These are phyloP conservation scores for Pythium plurisporium DNA, from an alignment of 352 stramenopile genomes.

Conservation along the genomic window DNA sequence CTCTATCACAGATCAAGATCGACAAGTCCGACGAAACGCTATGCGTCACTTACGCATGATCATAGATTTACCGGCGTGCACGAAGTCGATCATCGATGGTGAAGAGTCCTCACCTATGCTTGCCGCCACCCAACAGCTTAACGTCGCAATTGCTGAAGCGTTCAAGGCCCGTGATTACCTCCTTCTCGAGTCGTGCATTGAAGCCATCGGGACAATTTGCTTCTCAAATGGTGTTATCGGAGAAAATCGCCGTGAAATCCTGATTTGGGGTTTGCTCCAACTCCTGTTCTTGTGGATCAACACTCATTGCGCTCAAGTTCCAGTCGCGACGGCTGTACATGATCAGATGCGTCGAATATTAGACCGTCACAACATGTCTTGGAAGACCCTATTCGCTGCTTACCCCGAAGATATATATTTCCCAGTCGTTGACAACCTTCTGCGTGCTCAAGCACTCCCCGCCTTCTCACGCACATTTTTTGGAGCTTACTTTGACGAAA, in stretches of 20 bases:
- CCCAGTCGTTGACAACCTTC: constrained; percentile 27
- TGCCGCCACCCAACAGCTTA: constrained; percentile 4
- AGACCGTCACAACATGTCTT: constrained; percentile 21
- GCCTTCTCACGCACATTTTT: constrained; percentile 32
- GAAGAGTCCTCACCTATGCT: not conserved
- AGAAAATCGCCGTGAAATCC: constrained; percentile 8
- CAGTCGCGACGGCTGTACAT: constrained; percentile 19
- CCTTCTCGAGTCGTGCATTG: constrained; percentile 24
- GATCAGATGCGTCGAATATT: constrained; percentile 30
- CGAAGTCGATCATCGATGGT: constrained; percentile 1
- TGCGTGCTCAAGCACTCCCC: constrained; percentile 14
- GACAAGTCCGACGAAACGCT: constrained; percentile 8
- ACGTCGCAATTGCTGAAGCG: constrained; percentile 2
- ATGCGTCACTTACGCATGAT: constrained; percentile 13
- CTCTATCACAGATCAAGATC: constrained; percentile 4
- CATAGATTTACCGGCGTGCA: constrained; percentile 1
- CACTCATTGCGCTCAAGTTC: constrained; percentile 7
- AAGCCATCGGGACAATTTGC: constrained; percentile 22
- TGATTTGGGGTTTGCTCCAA: constrained; percentile 32
- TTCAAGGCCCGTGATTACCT: constrained; percentile 18
- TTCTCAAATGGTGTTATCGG: constrained; percentile 3
- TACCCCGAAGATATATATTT: constrained; percentile 33
- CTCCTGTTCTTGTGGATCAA: constrained; percentile 32
- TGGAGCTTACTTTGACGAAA: constrained; percentile 20
- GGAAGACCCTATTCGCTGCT: constrained; percentile 24